Base-by-base conservation (phyloP, 208 protist species). In the Leishmania tarentolae region DNA sequence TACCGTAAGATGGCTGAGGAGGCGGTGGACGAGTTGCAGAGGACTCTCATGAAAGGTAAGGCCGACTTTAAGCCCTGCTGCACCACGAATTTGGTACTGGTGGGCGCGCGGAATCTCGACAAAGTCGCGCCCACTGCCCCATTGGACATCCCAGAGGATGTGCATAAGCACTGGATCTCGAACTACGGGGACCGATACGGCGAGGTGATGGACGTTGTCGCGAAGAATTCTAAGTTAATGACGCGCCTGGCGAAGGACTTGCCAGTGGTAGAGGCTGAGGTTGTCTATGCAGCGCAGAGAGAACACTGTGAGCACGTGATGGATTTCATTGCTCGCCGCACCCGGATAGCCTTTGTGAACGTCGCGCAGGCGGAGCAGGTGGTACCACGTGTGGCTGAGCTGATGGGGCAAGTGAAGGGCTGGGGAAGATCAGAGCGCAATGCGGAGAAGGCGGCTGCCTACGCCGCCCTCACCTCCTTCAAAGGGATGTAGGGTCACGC, bases 1-100 rank as follows among this genome's bases (percentile, higher is more conserved):
- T 99, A 98, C 89, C 95, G 98, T 78, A 91, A 93, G 80, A 99
- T 99, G 86, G 92, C 95, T 21, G 90, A 99, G 89, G 93, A 99
- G 80, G 88, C 92, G 4, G 90, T 98, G 35, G 91, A 98, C 85
- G 78, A 85, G 28, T 85, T 94, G 3, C 73, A 85, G 31, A 83
- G 78, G 61, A 90, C 88, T 8, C 50, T 96, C 31, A 82, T 95
- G 76, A 83, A 90, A 61, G 86, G 70, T 28, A 82, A 80, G 15
- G 88, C 70, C 11, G 56, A 79, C 31, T 70, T 78, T 42, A 79
- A 82, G 70, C 89, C 87, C 50, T 98, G 94, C 87, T 87, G 88
- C 63, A 98, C 97, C 28, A 79, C 76, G 66, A 78, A 94, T 31
- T 81, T 96, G 76, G 91, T 93, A 57, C 78, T 98, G 70, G 80